Percentiles rank a stretch among this genome's conserved stretches.
Conservation (phyloP, 257 asterid species). For the Verbena officinalis region DNA sequence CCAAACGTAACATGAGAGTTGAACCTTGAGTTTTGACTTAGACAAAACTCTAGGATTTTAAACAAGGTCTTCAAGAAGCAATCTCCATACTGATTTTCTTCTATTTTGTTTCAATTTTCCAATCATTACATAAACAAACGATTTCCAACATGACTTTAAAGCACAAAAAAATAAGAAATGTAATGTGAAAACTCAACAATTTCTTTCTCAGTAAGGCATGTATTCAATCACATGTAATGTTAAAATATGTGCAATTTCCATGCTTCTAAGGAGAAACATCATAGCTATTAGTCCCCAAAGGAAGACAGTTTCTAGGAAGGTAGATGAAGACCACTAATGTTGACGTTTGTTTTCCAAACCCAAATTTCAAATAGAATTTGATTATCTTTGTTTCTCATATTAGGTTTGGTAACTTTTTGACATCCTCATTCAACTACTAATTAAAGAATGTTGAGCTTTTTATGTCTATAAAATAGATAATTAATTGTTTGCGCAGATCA, state of each 20-base stretch:
- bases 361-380: background rate
- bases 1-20: background rate
- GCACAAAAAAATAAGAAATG: background rate
- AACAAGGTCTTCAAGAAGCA: too few relatives aligned
- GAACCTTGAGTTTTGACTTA: background rate
- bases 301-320: slow-evolving; percentile 17
- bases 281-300: background rate
- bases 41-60: too few relatives aligned
- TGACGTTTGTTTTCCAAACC: background rate
- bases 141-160: background rate
- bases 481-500: too few relatives aligned
- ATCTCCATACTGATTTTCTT: too few relatives aligned
- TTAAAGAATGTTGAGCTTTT: background rate
- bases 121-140: background rate
- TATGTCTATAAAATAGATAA: background rate
- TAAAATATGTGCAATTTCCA: slow-evolving; percentile 3
- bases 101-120: background rate
- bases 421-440: background rate
- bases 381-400: background rate
- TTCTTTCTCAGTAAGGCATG: slow-evolving; percentile 29
- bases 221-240: background rate
- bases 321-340: background rate
- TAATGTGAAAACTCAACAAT: slow-evolving; percentile 18
- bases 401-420: background rate
- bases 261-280: background rate